Conservation (phyloP, 2,329 filamentous ascomycete species). For the Alternaria angustiovoidea region DNA sequence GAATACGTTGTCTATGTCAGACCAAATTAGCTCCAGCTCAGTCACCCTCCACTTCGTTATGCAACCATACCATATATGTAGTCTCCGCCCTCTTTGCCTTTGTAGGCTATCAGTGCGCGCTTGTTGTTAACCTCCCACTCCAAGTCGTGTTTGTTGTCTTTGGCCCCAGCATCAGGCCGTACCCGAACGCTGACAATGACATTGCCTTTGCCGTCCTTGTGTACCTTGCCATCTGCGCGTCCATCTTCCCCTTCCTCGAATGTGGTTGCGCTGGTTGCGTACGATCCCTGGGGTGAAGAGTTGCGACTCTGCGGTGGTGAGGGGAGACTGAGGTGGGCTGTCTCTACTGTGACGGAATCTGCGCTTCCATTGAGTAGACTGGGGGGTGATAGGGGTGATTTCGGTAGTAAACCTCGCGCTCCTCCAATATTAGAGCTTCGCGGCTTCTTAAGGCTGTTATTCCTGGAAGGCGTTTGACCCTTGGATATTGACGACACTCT, state of each 20-base stretch:
- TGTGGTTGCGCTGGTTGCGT: slow-evolving; percentile 85
- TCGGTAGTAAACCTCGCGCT: slow-evolving; percentile 41
- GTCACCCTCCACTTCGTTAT: slow-evolving; percentile 23
- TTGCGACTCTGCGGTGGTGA: slow-evolving; percentile 89
- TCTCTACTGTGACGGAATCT: slow-evolving; percentile 76
- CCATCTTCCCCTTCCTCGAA: slow-evolving; percentile 80
- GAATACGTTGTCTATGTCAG: slow-evolving; percentile 86
- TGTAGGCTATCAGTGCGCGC: slow-evolving; percentile 80
- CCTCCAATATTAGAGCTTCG: slow-evolving; percentile 51
- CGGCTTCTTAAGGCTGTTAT: slow-evolving; percentile 57
- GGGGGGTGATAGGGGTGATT: slow-evolving; percentile 62
- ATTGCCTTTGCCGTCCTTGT: slow-evolving; percentile 85
- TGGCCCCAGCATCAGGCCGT: slow-evolving; percentile 77
- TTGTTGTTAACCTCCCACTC: slow-evolving; percentile 95
- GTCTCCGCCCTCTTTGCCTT: slow-evolving; percentile 84
- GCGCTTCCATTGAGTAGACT: slow-evolving; percentile 82
- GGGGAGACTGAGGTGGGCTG: slow-evolving; percentile 73
- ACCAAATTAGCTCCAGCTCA: slow-evolving; percentile 22
- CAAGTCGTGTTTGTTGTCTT: slow-evolving; percentile 70
- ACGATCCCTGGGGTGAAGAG: slow-evolving; percentile 91
- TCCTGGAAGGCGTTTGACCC: slow-evolving; percentile 39
- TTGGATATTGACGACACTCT: slow-evolving; percentile 40
- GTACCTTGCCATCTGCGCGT: slow-evolving; percentile 52
- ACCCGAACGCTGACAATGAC: slow-evolving; percentile 95
- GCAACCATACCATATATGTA: slow-evolving; percentile 82